These are phyloP conservation scores for Fusarium poae DNA, from an alignment of 2,329 filamentous ascomycete genomes.

Conservation along the genomic window DNA sequence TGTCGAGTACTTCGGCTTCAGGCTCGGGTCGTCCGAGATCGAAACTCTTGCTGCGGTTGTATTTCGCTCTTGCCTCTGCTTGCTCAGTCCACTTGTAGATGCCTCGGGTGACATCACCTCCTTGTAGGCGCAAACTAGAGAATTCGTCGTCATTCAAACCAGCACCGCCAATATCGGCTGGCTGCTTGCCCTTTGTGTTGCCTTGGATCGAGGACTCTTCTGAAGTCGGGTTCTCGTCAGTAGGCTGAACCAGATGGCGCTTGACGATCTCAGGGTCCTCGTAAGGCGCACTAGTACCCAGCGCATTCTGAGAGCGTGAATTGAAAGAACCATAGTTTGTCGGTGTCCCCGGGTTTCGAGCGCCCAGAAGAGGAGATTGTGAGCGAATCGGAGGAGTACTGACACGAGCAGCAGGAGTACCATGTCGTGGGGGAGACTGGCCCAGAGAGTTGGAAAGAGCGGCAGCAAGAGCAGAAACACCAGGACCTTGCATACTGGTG, in stretches of 20 bases:
- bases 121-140: slow-evolving; percentile 91
- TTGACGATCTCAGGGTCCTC: slow-evolving; percentile 94
- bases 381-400: slow-evolving; percentile 66
- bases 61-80: slow-evolving; percentile 76
- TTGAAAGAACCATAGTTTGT: slow-evolving; percentile 91
- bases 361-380: slow-evolving; percentile 57
- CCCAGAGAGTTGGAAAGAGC: slow-evolving; percentile 83
- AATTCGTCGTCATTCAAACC: slow-evolving; percentile 82
- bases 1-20: slow-evolving; percentile 84
- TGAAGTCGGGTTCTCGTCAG: slow-evolving; percentile 60
- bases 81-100: slow-evolving; percentile 98
- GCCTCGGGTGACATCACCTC: slow-evolving; percentile 92
- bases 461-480: slow-evolving; percentile 87
- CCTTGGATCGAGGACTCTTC: slow-evolving; percentile 62
- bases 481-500: slow-evolving; percentile 78
- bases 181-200: slow-evolving; percentile 67
- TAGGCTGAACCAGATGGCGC: slow-evolving; percentile 84
- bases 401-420: slow-evolving; percentile 69
- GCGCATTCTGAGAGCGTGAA: slow-evolving; percentile 68
- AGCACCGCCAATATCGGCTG: slow-evolving; percentile 54
- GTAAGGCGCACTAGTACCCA: slow-evolving; percentile 67
- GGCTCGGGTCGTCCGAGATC: slow-evolving; percentile 81
- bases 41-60: slow-evolving; percentile 90
- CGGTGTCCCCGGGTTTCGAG: slow-evolving; percentile 63
- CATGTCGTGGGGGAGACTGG: slow-evolving; percentile 76